Evolutionary conservation across 345 rosid species (phyloP), one percentile per base, ranked within the genome.

Genomic region (Lagerstroemia speciosa): DNA sequence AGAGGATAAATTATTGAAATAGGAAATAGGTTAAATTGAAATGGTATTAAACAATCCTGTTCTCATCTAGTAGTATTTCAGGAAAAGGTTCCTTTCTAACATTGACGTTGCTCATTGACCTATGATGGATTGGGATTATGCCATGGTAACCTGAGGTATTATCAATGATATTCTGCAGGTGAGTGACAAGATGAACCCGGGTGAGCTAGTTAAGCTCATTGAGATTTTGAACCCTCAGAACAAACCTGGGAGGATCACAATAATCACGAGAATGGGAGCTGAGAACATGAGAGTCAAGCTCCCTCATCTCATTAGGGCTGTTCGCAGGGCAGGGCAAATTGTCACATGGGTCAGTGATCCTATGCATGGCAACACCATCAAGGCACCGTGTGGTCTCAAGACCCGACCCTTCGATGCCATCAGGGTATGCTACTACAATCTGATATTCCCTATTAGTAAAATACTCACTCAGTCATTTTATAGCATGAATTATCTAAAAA

Each of bases 271-370:
- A 53, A 41, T 53, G 77, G 70, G 70, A 60, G 74, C 67, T 50
- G 82, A 78, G 69, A 78, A 78, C 74, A 78, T 78, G 82, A 69
- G 82, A 67, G 82, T 78, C 55, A 78, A 75, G 57, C 79, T 78
- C 50, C 82, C 82, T 31, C 79, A 78, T 67, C 66, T 78, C 31
- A 72, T 78, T 6, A 69, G 82, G 67, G 78, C 79, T 7, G 77
- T 78, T 20, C 76, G 82, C 31, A 41, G 74, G 70, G 74, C 79
- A 12, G 82, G 82, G 24, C 82, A 72, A 62, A 78, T 75, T 69
- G 82, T 75, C 62, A 78, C 82, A 8, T 78, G 82, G 79, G 82
- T 78, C 64, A 78, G 79, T 63, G 82, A 78, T 75, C 82, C 82
- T 38, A 78, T 78, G 82, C 82, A 78, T 69, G 82, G 82, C 69